Conservation (phyloP, 192 early-diverging fungal genomes). For the Backusella luteola region DNA sequence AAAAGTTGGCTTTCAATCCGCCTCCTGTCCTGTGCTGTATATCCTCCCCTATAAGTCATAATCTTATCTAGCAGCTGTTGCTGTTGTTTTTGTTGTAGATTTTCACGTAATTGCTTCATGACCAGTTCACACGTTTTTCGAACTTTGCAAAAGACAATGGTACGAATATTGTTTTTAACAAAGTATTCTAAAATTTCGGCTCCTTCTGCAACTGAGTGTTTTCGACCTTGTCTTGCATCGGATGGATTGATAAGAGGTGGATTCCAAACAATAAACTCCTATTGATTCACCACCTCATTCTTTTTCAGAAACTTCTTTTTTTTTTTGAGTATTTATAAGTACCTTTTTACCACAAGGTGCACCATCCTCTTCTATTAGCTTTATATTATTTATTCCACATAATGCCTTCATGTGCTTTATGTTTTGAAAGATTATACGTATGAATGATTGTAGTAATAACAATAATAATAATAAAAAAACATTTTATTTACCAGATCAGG, state of each 20-base stretch:
- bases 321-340: background rate
- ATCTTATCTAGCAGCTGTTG: constrained; percentile 31
- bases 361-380: constrained; percentile 33
- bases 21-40: constrained; percentile 62
- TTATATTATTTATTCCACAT: constrained; percentile 24
- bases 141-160: constrained; percentile 58
- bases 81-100: constrained; percentile 18
- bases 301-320: background rate
- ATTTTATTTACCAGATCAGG: constrained; percentile 29
- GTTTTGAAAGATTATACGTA: background rate
- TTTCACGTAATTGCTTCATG: constrained; percentile 36
- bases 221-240: constrained; percentile 6
- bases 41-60: constrained; percentile 79
- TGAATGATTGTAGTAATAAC: background rate
- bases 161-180: constrained; percentile 36
- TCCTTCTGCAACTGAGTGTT: constrained; percentile 28
- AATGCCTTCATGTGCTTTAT: constrained; percentile 37
- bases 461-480: background rate
- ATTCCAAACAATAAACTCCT: constrained; percentile 48
- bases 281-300: background rate
- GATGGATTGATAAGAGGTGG: constrained; percentile 28
- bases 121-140: constrained; percentile 38
- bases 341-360: constrained; percentile 38
- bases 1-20: constrained; percentile 71
- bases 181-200: constrained; percentile 36